Base-by-base conservation (phyloP, 192 early-diverging fungal genomes). In the Entomortierella chlamydospora region DNA sequence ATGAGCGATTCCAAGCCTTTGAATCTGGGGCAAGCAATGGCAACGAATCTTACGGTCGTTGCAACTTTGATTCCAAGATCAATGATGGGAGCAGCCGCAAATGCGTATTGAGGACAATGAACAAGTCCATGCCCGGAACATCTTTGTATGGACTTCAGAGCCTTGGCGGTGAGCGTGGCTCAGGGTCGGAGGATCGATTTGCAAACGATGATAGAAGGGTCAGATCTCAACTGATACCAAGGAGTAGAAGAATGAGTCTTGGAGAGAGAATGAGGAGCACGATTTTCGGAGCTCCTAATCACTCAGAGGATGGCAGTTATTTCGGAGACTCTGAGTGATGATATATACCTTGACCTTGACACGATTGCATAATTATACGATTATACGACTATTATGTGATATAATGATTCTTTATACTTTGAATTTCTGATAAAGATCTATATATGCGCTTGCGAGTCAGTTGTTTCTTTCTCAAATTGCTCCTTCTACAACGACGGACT, bases 1-100 rank as follows among this genome's bases (percentile, higher is more conserved):
- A 70, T 79, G 18, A 79, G 57, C 15, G 63, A 31, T 0, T 23
- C 57, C 2, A 65, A 8, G 68, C 57, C 0, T 20, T 79, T 4
- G 68, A 54, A 8, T 20, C 39, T 9, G 76, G 65, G 41, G 26
- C 63, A 3, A 57, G 11, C 23, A 28, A 18, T 4, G 51, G 26
- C 18, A 70, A 66, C 22, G 70, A 66, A 43, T 79, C 70, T 53
- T 79, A 79, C 55, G 76, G 70, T 22, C 76, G 76, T 13, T 61
- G 76, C 1, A 68, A 79, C 30, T 79, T 79, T 29, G 76, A 79
- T 56, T 70, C 76, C 39, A 79, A 70, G 68, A 70, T 79, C 28
- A 65, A 70, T 25, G 68, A 79, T 6, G 76, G 68, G 0, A 51
- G 39, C 39, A 42, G 25, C 1, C n/a, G 66, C 2, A 61, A 65